phyloP scores from a whole-genome alignment of 2,329 filamentous ascomycete genomes.

The Neonectria neomacrospora region DNA sequence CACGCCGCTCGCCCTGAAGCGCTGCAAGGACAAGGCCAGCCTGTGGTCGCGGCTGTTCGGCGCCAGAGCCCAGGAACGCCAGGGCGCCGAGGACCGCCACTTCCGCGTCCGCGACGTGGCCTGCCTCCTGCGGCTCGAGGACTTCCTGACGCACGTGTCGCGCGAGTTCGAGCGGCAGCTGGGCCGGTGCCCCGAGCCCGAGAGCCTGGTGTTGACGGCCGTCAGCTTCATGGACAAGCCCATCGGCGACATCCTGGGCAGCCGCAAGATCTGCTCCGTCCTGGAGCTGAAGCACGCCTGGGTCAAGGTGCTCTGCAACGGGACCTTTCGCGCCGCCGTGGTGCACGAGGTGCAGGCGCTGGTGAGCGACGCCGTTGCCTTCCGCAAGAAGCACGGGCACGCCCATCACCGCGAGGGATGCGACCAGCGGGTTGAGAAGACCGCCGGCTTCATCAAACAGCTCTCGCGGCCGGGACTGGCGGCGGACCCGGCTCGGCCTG shows the following conservation, averaged over 20 bases:
- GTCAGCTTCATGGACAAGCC: slow-evolving; percentile 26
- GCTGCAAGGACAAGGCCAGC: slow-evolving; percentile 20
- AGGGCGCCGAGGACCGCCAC: not conserved
- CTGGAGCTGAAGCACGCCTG: slow-evolving; percentile 20
- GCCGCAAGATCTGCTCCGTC: not conserved
- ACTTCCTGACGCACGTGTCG: slow-evolving; percentile 26
- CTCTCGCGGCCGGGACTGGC: not conserved
- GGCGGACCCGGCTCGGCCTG: not conserved
- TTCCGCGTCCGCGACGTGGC: slow-evolving; percentile 31
- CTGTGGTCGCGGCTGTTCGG: slow-evolving; percentile 32
- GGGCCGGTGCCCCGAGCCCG: not conserved
- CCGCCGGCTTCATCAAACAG: not conserved
- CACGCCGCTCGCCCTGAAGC: slow-evolving; percentile 18
- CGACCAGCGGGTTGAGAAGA: not conserved
- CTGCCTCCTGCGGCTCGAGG: slow-evolving; percentile 29
- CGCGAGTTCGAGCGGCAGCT: slow-evolving; percentile 18
- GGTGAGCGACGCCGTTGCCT: slow-evolving; percentile 9
- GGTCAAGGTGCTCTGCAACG: slow-evolving; percentile 13
- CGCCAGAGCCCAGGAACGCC: not conserved
- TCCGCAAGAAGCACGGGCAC: slow-evolving; percentile 12
- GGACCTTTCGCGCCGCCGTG: slow-evolving; percentile 8
- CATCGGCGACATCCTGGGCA: not conserved
- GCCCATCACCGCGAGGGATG: slow-evolving; percentile 23
- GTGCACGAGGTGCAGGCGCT: slow-evolving; percentile 18
- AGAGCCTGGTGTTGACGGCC: not conserved